Evolutionary conservation across 179 eudicot genomes (phyloP), one percentile per base, ranked within the genome.

Genomic region (Pouteria campechiana): DNA sequence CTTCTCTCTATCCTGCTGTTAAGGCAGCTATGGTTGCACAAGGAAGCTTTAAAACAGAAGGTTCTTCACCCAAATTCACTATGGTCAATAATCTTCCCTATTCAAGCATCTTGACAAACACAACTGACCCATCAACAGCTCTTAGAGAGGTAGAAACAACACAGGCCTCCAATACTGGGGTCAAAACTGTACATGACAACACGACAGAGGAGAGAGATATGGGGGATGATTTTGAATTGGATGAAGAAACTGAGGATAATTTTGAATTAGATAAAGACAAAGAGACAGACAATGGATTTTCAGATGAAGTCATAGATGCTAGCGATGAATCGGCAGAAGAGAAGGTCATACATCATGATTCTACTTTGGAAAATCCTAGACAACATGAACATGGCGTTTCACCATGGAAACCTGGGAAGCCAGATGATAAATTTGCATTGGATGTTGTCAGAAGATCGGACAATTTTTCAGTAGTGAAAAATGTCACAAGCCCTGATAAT

Each of bases 351-450:
- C 25, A 22, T 6, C 8, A 23, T 47, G 35, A 14, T 14, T 8
- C 14, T 0, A 20, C 31, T 14, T 2, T 6, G 1, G 29, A 46
- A 40, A 32, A 32, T 28, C 5, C 28, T 32, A 2, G 25, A 3
- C 19, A 32, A 32, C n/a, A 6, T 18, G 6, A 23, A 7, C 14
- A 23, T n/a, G 15, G 4, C 12, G 15, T 29, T 10, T 41, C 41
- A 6, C 17, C 35, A 17, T 10, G 13, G 14, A 14, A 48, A 41
- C 38, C 41, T 16, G 25, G 44, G 13, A 46, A n/a, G n/a, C n/a
- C 7, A n/a, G 45, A 39, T 13, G 39, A 27, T 32, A 56, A 60
- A 48, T 46, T 37, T 33, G 44, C 69, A 8, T 12, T 25, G 12
- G 32, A 17, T 12, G 34, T 45, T 23, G 20, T 43, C 20, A 29